A percentile compares a stretch with the other conserved stretches of the same genome.
Conservation (phyloP, 2,329 filamentous ascomycete species). For the Curvularia sp. region DNA sequence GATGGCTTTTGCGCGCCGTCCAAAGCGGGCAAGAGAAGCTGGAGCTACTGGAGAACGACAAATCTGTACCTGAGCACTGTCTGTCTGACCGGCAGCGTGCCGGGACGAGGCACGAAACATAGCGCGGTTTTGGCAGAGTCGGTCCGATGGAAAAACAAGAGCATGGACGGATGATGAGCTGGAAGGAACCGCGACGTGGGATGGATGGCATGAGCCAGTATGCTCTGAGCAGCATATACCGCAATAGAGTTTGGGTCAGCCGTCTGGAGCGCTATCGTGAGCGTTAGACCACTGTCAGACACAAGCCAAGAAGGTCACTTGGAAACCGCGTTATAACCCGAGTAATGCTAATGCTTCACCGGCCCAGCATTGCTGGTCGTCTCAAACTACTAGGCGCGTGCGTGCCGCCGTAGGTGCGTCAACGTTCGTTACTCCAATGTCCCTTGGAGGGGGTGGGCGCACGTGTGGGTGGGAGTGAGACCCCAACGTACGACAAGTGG, state of each 20-base stretch:
- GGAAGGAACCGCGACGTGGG: constrained; percentile 11
- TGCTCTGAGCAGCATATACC: constrained; percentile 7
- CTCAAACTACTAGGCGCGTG: constrained; percentile 14
- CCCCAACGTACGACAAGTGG: constrained; percentile 16
- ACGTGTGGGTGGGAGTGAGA: not conserved
- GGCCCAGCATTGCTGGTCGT: constrained; percentile 5
- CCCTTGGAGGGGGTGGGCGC: not conserved
- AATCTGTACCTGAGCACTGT: constrained; percentile 14
- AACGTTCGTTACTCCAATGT: constrained; percentile 9
- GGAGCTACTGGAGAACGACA: constrained; percentile 8
- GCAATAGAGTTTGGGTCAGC: constrained; percentile 9
- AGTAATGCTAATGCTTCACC: constrained; percentile 16
- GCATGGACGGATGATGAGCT: constrained; percentile 9
- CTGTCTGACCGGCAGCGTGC: constrained; percentile 2
- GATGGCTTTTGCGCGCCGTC: not conserved
- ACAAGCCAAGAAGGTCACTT: constrained; percentile 3
- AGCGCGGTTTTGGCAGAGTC: constrained; percentile 15
- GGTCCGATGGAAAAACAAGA: constrained; percentile 12
- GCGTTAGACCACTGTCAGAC: constrained; percentile 8
- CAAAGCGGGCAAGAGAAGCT: constrained; percentile 3
- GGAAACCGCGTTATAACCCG: constrained; percentile 10
- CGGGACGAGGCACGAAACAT: constrained; percentile 17
- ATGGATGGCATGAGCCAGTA: constrained; percentile 16
- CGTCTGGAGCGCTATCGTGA: constrained; percentile 2
- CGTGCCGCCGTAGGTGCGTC: constrained; percentile 12